Percentiles rank a stretch among this genome's conserved stretches.
These are phyloP conservation scores for Trichoderma oligosporum DNA, from an alignment of 2,329 filamentous ascomycete genomes.

Conservation along the genomic window DNA sequence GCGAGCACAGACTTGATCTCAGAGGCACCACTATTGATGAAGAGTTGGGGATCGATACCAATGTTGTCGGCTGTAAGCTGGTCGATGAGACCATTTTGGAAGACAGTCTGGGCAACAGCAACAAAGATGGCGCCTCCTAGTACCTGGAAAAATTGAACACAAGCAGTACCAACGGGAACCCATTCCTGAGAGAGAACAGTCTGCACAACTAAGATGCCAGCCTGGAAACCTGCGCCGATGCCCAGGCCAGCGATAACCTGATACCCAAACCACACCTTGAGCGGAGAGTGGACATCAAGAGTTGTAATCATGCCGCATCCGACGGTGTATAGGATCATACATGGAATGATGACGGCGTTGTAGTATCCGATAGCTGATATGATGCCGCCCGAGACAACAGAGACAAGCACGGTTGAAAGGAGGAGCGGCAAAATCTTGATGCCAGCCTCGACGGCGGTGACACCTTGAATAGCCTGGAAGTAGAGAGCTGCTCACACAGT, in stretches of 20 bases:
- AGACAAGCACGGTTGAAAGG: constrained; percentile 48
- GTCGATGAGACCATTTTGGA: constrained; percentile 59
- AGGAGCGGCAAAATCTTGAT: constrained; percentile 53
- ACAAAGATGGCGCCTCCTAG: constrained; percentile 65
- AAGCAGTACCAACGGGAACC: constrained; percentile 49
- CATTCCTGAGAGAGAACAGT: constrained; percentile 47
- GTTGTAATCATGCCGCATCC: constrained; percentile 55
- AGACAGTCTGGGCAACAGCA: constrained; percentile 62
- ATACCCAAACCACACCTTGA: constrained; percentile 54
- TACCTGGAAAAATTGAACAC: constrained; percentile 58
- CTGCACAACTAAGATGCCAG: constrained; percentile 49
- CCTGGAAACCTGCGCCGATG: constrained; percentile 47
- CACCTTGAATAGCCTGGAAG: constrained; percentile 52
- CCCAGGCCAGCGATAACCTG: constrained; percentile 55
- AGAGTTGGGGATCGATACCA: constrained; percentile 44
- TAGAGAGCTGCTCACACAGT: constrained; percentile 40
- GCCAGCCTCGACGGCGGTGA: constrained; percentile 50
- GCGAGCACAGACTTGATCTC: constrained; percentile 45
- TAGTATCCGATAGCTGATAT: constrained; percentile 44
- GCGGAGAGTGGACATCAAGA: constrained; percentile 44
- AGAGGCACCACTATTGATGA: constrained; percentile 52
- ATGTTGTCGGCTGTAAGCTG: constrained; percentile 45
- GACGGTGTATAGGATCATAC: constrained; percentile 41
- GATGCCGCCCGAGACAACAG: constrained; percentile 42
- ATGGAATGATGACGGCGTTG: constrained; percentile 39